Base-by-base conservation (phyloP, 306 rosid genomes). In the Vachellia pachyceras region DNA sequence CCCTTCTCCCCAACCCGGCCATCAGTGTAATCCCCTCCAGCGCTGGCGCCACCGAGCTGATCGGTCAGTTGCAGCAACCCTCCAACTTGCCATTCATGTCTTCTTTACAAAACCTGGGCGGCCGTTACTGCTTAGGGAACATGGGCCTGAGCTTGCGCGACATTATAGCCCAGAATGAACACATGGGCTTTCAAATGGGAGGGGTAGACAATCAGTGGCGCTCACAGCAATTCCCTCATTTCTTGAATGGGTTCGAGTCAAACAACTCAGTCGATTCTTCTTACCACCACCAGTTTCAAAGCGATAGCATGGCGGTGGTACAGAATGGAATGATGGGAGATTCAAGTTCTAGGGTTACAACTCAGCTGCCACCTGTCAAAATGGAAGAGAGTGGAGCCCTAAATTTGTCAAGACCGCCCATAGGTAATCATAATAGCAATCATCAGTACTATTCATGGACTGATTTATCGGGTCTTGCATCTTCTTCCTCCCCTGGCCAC, bases 401-500 rank as follows among this genome's bases (percentile, higher is more conserved):
- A 29, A 87, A 86, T 82, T 75, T 84, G 61, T 80, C 87, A 36
- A 87, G 91, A 75, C 49, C 74, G 22, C 64, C 87, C 76, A 77
- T 64, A 47, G 25, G 61, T 75, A 57, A 82, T 76, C 47, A 86
- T 10, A 87, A 87, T 11, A 25, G 5, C 49, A 80, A 78, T 72
- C 80, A 87, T 69, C 86, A 87, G 49, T 84, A 76, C 83, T 90
- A 71, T 80, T 80, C 88, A 13, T 93, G 95, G 97, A 88, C 88
- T 22, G 94, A 91, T 81, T 72, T 90, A 61, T 91, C 95, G 73
- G 91, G 88, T 72, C 87, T 90, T 84, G 84, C 88, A 46, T 85
- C 97, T 82, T 82, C 97, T 85, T 84, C 97, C 39, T 84, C 97
- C 39, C 29, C 92, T 33, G 75, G 50, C 78, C 91, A 89, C 80